phyloP scores from a whole-genome alignment of 2,329 filamentous ascomycete genomes.

The Aspergillus ochraceoroseus region DNA sequence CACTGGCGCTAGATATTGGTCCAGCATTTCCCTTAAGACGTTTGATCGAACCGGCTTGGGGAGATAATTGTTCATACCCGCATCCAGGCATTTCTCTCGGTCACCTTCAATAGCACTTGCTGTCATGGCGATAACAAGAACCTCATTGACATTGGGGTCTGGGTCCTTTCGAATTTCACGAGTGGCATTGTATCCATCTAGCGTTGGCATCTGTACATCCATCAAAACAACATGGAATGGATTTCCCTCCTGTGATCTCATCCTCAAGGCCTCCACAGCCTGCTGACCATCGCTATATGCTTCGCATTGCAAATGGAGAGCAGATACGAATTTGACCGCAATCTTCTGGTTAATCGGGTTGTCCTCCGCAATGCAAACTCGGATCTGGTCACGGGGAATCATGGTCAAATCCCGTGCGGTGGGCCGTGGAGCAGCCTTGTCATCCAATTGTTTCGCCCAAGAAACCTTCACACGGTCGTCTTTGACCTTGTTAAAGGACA shows the following conservation, averaged over 20 bases:
- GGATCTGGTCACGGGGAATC: slow-evolving; percentile 70
- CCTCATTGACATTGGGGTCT: slow-evolving; percentile 69
- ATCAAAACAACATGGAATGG: slow-evolving; percentile 90
- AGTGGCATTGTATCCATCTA: slow-evolving; percentile 90
- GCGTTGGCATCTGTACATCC: slow-evolving; percentile 93
- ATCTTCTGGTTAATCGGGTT: slow-evolving; percentile 94
- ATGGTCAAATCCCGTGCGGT: slow-evolving; percentile 63
- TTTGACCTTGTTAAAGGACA: slow-evolving; percentile 76
- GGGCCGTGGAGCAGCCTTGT: slow-evolving; percentile 40
- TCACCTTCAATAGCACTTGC: slow-evolving; percentile 92
- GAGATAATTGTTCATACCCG: slow-evolving; percentile 96
- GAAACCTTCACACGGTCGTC: slow-evolving; percentile 54
- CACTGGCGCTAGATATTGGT: slow-evolving; percentile 57
- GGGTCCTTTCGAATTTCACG: slow-evolving; percentile 72
- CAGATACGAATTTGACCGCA: slow-evolving; percentile 81
- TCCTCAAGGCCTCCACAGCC: slow-evolving; percentile 77
- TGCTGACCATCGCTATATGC: slow-evolving; percentile 86
- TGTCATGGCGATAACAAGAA: slow-evolving; percentile 96
- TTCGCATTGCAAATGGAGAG: slow-evolving; percentile 79
- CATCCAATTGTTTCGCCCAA: slow-evolving; percentile 48
- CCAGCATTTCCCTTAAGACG: slow-evolving; percentile 77
- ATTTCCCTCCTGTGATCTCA: slow-evolving; percentile 62
- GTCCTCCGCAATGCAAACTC: slow-evolving; percentile 91
- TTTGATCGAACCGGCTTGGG: slow-evolving; percentile 91
- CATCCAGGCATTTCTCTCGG: slow-evolving; percentile 88